Conservation (phyloP, 1,284 basidiomycete genomes). For the Somion occarium region DNA sequence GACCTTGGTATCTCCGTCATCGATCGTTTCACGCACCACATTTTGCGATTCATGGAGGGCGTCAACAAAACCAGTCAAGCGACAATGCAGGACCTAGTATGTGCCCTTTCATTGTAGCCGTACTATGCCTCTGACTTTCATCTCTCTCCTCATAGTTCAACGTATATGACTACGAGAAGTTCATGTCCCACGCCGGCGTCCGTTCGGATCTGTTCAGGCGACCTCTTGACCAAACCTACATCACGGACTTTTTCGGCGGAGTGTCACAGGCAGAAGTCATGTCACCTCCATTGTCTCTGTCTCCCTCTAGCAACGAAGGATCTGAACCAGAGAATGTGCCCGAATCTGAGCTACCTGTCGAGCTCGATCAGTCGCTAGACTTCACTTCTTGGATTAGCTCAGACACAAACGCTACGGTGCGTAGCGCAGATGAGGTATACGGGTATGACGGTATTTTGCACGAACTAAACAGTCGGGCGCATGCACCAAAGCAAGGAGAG, state of each 20-base stretch:
- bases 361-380: neutral
- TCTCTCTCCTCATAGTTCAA: conserved; percentile 55
- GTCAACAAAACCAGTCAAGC: conserved; percentile 86
- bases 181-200: conserved; percentile 85
- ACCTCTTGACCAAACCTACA: conserved; percentile 62
- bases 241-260: conserved; percentile 96
- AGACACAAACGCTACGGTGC: neutral
- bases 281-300: conserved; percentile 12
- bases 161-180: conserved; percentile 69
- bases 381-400: neutral
- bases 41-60: conserved; percentile 87
- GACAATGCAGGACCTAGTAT: conserved; percentile 82
- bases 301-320: neutral
- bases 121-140: neutral
- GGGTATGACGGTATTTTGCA: neutral
- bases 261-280: conserved; percentile 80
- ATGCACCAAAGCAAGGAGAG: neutral
- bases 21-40: conserved; percentile 91
- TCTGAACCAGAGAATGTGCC: neutral
- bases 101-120: conserved; percentile 29
- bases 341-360: neutral
- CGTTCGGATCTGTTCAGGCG: conserved; percentile 80
- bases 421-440: neutral
- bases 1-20: conserved; percentile 96
- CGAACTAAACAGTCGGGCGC: neutral